These are phyloP conservation scores for Echites panduratus DNA, from an alignment of 257 asterid species.

Conservation along the genomic window DNA sequence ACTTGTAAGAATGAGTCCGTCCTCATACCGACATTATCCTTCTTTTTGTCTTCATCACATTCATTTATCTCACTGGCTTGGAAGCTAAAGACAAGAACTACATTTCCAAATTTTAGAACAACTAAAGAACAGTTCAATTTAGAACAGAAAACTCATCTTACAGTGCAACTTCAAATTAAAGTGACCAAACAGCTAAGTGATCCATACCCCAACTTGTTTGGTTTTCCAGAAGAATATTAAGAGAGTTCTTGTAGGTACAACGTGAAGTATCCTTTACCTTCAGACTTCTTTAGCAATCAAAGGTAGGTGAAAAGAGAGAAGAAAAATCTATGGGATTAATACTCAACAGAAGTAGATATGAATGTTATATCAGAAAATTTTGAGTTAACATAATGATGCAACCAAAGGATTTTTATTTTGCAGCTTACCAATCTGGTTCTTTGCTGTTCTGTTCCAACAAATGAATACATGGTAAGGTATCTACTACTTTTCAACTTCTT, in stretches of 20 bases:
- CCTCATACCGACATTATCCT: not conserved
- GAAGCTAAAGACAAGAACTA: not conserved
- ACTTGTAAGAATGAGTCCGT: not conserved
- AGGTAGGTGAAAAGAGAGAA: not conserved
- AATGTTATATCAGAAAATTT: not conserved
- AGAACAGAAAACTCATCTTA: not conserved
- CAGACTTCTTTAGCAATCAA: not conserved
- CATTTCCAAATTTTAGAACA: not conserved
- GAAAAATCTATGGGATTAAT: not conserved
- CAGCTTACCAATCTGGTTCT: conserved; percentile 66
- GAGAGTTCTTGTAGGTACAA: too few species aligned
- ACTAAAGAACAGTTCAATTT: too few species aligned
- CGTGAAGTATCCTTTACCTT: not conserved
- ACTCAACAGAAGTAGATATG: not conserved
- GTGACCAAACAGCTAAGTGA: too few species aligned
- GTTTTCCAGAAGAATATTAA: too few species aligned
- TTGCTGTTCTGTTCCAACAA: conserved; percentile 53
- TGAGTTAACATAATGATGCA: not conserved
- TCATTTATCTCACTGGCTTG: not conserved
- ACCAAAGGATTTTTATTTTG: not conserved
- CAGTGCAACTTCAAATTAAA: too few species aligned
- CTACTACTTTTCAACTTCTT: not conserved
- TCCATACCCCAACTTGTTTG: too few species aligned
- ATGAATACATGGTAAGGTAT: conserved; percentile 52
- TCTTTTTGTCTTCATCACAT: not conserved